Evolutionary conservation across 208 protist genomes (phyloP).

Genomic region (Leishmania lainsoni): DNA sequence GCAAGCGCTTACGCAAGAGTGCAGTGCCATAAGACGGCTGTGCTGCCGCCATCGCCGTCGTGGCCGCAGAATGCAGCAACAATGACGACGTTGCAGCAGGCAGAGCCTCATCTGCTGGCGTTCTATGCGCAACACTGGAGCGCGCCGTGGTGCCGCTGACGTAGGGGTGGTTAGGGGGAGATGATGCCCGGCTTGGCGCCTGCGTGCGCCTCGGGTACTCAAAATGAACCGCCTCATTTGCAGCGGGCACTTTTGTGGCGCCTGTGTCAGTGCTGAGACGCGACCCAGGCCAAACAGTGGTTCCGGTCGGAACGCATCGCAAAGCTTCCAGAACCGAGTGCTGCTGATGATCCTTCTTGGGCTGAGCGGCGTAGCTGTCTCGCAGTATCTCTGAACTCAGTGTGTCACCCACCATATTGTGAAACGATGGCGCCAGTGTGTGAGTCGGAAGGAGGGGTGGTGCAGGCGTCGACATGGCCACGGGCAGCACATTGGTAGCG

Average conservation of each 20-base stretch:
- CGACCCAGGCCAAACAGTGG: neutral
- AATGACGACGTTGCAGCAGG: neutral
- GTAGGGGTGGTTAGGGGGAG: constrained; percentile 3
- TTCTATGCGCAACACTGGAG: too few species aligned
- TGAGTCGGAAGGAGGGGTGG: neutral
- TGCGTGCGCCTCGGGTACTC: neutral
- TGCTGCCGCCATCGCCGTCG: constrained; percentile 11
- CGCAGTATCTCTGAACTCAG: constrained; percentile 8
- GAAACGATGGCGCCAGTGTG: neutral
- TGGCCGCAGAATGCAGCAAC: constrained; percentile 11
- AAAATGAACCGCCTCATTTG: neutral
- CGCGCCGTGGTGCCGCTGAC: neutral
- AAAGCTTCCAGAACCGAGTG: neutral
- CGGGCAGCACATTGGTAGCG: neutral
- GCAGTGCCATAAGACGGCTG: constrained; percentile 23
- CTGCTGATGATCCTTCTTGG: neutral
- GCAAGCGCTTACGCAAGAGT: constrained; percentile 1
- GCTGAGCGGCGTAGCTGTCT: constrained; percentile 3
- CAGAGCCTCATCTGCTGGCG: neutral
- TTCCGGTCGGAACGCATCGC: neutral
- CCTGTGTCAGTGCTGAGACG: neutral
- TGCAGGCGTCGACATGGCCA: neutral
- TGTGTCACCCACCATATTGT: constrained; percentile 4
- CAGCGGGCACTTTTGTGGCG: neutral
- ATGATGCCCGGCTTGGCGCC: neutral